Conservation (phyloP, 805 yeast genomes). For the Ogataea nitratoaversa region DNA sequence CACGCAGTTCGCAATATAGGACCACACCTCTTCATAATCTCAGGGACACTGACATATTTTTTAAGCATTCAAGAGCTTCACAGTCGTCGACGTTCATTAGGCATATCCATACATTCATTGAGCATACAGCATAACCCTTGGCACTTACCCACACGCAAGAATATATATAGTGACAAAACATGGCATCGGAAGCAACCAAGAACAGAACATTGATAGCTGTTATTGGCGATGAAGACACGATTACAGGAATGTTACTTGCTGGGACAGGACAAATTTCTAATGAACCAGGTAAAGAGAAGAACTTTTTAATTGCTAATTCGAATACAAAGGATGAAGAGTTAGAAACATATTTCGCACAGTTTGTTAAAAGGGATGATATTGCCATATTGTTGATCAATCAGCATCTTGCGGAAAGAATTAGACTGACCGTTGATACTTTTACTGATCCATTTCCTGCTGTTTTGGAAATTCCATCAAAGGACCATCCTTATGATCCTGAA, state of each 20-base stretch:
- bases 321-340: slow-evolving; percentile 76
- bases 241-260: slow-evolving; percentile 91
- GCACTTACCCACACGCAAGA: too few species aligned
- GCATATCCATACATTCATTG: too few species aligned
- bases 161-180: too few species aligned
- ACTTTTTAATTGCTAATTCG: slow-evolving; percentile 74
- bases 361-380: slow-evolving; percentile 80
- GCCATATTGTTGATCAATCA: slow-evolving; percentile 93
- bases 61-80: too few species aligned
- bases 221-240: slow-evolving; percentile 96
- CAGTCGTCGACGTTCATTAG: too few species aligned
- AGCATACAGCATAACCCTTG: too few species aligned
- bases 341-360: slow-evolving; percentile 68
- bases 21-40: too few species aligned
- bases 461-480: slow-evolving; percentile 95
- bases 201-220: slow-evolving; percentile 87
- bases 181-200: slow-evolving; percentile 21
- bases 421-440: slow-evolving; percentile 76
- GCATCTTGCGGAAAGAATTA: slow-evolving; percentile 86
- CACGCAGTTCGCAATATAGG: too few species aligned
- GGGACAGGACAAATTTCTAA: slow-evolving; percentile 85
- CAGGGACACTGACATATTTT: too few species aligned
- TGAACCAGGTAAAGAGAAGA: slow-evolving; percentile 64
- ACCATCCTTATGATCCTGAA: slow-evolving; percentile 98
- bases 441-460: slow-evolving; percentile 94